Conservation (phyloP, 495 filamentous ascomycete species). For the Daldinia concentrica region DNA sequence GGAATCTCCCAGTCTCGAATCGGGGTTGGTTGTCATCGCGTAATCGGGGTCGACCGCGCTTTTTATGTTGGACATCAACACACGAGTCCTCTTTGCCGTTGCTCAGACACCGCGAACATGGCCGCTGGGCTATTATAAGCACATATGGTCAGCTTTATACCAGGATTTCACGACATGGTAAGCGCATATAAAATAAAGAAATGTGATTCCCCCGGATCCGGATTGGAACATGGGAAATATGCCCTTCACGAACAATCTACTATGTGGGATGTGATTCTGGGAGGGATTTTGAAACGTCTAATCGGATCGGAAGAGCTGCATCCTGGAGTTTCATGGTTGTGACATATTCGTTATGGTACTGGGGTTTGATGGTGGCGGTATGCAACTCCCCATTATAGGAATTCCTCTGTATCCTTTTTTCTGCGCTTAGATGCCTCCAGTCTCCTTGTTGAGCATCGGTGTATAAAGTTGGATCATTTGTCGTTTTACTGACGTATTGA, state of each 20-base stretch:
- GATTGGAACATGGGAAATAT: not conserved
- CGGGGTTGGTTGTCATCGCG: constrained; percentile 77
- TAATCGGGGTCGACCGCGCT: constrained; percentile 88
- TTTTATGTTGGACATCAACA: constrained; percentile 95
- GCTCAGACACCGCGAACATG: constrained; percentile 68
- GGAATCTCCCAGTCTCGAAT: constrained; percentile 61
- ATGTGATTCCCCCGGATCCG: not conserved
- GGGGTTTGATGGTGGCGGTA: not conserved
- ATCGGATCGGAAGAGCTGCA: not conserved
- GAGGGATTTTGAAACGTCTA: not conserved
- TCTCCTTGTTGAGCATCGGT: not conserved
- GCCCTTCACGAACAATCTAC: not conserved
- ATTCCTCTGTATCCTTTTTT: not conserved
- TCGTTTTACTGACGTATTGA: not conserved
- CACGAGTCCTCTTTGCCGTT: constrained; percentile 83
- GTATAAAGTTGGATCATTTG: not conserved
- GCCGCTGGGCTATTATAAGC: constrained; percentile 63
- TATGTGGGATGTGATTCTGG: not conserved
- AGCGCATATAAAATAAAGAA: constrained; percentile 11
- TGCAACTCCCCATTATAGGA: not conserved
- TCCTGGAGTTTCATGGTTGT: not conserved
- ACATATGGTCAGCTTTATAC: constrained; percentile 33
- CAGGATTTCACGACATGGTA: constrained; percentile 9
- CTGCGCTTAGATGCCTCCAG: not conserved
- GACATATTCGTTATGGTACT: not conserved